phyloP scores from a whole-genome alignment of 176 grass and related monocot species.

The Eleusine indica region DNA sequence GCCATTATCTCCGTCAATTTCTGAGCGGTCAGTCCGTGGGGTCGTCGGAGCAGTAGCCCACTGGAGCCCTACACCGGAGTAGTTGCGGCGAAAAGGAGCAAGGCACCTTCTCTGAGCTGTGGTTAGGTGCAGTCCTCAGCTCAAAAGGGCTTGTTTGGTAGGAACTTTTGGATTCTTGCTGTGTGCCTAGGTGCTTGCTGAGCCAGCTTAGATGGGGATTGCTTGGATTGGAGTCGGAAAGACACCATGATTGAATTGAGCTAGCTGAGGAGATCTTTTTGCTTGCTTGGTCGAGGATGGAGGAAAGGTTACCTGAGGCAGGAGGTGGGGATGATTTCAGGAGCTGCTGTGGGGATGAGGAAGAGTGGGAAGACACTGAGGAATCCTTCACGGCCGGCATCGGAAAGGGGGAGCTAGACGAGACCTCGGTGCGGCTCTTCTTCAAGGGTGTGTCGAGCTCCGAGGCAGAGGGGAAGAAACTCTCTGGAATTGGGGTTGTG shows the following conservation, averaged over 20 bases:
- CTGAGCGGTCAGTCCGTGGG: slow-evolving; percentile 29
- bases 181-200: neutral
- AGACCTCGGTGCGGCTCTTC: slow-evolving; percentile 76
- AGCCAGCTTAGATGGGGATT: slow-evolving; percentile 15
- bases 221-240: slow-evolving; percentile 14
- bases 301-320: slow-evolving; percentile 12
- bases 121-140: slow-evolving; percentile 22
- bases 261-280: neutral
- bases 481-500: slow-evolving; percentile 93
- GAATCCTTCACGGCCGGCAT: slow-evolving; percentile 70
- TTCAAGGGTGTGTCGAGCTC: slow-evolving; percentile 86
- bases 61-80: neutral
- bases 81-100: slow-evolving; percentile 39
- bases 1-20: slow-evolving; percentile 15
- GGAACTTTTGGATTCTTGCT: slow-evolving; percentile 23
- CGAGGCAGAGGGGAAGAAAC: slow-evolving; percentile 48
- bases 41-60: slow-evolving; percentile 1
- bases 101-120: slow-evolving; percentile 21
- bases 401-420: slow-evolving; percentile 67
- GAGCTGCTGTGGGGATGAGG: slow-evolving; percentile 84
- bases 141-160: slow-evolving; percentile 48
- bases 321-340: slow-evolving; percentile 60
- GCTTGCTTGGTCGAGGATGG: slow-evolving; percentile 36
- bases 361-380: slow-evolving; percentile 95
- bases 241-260: slow-evolving; percentile 1